phyloP scores from a whole-genome alignment of 495 filamentous ascomycete species.

The Jackrogersella multiformis region DNA sequence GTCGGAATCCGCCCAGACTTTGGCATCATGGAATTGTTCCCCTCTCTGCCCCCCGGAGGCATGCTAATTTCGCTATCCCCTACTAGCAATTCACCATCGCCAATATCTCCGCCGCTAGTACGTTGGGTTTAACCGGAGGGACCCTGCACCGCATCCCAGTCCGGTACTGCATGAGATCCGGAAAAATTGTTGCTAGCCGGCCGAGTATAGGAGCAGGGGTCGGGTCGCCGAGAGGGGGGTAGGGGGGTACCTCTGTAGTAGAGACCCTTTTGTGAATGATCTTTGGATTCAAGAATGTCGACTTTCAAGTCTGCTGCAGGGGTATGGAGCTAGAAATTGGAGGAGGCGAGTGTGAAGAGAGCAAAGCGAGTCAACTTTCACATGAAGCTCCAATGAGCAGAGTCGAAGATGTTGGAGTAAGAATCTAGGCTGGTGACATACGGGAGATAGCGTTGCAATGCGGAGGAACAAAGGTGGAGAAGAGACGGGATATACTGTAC shows the following conservation, averaged over 20 bases:
- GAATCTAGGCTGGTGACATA: constrained; percentile 37
- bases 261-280: constrained; percentile 13
- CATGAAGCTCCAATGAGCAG: constrained; percentile 25
- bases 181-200: constrained; percentile 30
- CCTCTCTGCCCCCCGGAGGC: constrained; percentile 20
- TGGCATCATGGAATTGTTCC: constrained; percentile 26
- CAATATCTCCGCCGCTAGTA: constrained; percentile 14
- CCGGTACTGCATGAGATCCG: constrained; percentile 40
- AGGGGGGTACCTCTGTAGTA: not conserved
- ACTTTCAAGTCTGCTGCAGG: constrained; percentile 38
- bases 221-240: not conserved
- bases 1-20: constrained; percentile 28
- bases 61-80: constrained; percentile 17
- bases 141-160: constrained; percentile 33
- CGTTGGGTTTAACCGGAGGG: constrained; percentile 41
- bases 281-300: constrained; percentile 33
- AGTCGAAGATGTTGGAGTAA: constrained; percentile 38
- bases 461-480: constrained; percentile 38
- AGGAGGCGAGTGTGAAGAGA: constrained; percentile 22
- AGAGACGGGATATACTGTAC: constrained; percentile 36
- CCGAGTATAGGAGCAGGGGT: constrained; percentile 20
- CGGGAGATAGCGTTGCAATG: constrained; percentile 42
- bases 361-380: constrained; percentile 19
- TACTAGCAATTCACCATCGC: constrained; percentile 27
- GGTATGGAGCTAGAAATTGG: constrained; percentile 36